These are phyloP conservation scores for Kodamaea kakaduensis DNA, from an alignment of 805 yeast genomes.

Conservation along the genomic window DNA sequence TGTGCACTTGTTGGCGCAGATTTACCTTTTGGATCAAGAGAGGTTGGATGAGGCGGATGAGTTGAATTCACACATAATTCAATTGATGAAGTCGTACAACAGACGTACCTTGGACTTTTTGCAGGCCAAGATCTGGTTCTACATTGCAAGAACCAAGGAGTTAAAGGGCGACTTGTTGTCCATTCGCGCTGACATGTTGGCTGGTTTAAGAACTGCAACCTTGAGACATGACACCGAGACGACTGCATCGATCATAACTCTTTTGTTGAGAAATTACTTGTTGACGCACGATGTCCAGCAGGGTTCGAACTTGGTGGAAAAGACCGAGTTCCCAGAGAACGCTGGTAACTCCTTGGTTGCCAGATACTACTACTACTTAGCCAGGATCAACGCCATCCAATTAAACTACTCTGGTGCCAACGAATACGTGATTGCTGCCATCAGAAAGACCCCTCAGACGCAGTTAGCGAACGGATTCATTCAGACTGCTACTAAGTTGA, in stretches of 20 bases:
- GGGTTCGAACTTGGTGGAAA: constrained; percentile 85
- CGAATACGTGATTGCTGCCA: constrained; percentile 89
- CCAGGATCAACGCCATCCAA: constrained; percentile 88
- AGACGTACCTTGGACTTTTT: constrained; percentile 81
- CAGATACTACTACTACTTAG: constrained; percentile 84
- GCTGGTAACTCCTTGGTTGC: constrained; percentile 88
- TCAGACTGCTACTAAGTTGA: constrained; percentile 85
- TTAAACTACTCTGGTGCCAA: constrained; percentile 87
- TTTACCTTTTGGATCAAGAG: constrained; percentile 64
- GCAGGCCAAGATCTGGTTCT: constrained; percentile 91
- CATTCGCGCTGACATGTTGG: constrained; percentile 67
- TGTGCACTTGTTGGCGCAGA: constrained; percentile 72
- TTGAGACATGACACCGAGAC: constrained; percentile 92
- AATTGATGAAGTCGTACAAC: constrained; percentile 60
- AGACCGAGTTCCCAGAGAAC: constrained; percentile 80
- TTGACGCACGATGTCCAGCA: constrained; percentile 75
- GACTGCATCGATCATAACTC: constrained; percentile 80
- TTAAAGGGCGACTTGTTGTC: constrained; percentile 46
- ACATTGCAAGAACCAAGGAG: constrained; percentile 76
- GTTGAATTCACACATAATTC: constrained; percentile 51
- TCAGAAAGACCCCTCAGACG: constrained; percentile 94
- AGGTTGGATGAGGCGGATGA: constrained; percentile 46
- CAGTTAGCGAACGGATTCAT: constrained; percentile 78
- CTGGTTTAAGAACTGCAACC: constrained; percentile 80
- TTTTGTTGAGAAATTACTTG: constrained; percentile 77